Evolutionary conservation across 176 grass and related monocot species (phyloP).

Genomic region (Carex myosuroides): DNA sequence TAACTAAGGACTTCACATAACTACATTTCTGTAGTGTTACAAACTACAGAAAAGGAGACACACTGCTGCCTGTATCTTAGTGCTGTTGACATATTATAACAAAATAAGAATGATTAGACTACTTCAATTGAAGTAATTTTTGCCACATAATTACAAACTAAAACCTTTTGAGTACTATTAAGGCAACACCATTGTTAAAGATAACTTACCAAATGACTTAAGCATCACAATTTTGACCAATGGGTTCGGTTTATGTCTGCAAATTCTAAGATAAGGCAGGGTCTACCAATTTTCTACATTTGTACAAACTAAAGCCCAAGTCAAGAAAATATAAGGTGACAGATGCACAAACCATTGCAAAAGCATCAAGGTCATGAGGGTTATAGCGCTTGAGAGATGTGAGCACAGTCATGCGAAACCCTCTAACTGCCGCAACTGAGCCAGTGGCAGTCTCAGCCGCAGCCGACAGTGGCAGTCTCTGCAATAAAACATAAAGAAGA

Average conservation of each 20-base stretch:
- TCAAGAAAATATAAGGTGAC: background rate
- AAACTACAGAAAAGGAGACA: background rate
- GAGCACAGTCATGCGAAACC: conserved; percentile 91
- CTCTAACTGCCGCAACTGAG: conserved; percentile 59
- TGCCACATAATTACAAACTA: background rate
- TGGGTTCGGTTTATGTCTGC: background rate
- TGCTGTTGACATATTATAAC: background rate
- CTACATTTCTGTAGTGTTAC: background rate
- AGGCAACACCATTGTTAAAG: background rate
- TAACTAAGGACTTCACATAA: background rate
- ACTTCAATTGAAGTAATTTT: background rate
- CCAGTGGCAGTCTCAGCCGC: conserved; percentile 71
- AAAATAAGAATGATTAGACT: background rate
- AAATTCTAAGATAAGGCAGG: background rate
- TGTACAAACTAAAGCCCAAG: background rate
- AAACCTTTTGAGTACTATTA: background rate
- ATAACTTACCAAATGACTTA: background rate
- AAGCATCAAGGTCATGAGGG: conserved; percentile 59
- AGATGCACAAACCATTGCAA: conserved; percentile 60
- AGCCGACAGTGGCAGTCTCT: too few relatives aligned
- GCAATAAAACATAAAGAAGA: too few relatives aligned
- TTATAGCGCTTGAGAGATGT: conserved; percentile 78
- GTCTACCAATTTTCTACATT: background rate
- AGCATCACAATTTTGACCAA: background rate
- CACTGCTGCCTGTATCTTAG: background rate